A percentile compares a stretch with the other conserved stretches of the same genome.
Evolutionary conservation across 1,284 basidiomycete species (phyloP).

Genomic region (Prillingera fragicola): DNA sequence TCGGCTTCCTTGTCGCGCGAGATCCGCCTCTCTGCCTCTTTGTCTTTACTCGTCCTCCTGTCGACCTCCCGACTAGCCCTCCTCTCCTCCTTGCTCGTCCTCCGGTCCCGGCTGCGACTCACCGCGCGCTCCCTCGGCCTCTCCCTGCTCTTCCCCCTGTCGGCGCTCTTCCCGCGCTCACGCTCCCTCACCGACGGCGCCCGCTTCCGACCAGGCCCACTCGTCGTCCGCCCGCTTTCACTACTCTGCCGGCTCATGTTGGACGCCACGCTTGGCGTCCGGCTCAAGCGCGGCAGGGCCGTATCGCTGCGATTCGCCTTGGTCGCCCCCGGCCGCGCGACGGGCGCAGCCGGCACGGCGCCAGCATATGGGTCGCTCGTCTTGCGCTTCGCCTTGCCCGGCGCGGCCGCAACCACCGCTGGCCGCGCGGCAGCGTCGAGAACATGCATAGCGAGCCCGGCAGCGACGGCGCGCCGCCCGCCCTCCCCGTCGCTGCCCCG

Average conservation of each 20-base stretch:
- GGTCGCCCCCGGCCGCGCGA: slow-evolving; percentile 2
- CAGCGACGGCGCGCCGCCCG: slow-evolving; percentile 34
- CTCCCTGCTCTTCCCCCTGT: no score
- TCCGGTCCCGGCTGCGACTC: no score
- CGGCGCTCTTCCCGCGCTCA: no score
- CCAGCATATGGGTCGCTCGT: slow-evolving; percentile 5
- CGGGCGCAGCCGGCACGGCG: neutral
- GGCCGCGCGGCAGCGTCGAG: slow-evolving; percentile 21
- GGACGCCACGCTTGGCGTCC: slow-evolving; percentile 5
- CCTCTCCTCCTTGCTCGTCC: no score
- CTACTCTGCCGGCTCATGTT: no score
- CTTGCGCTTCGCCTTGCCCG: slow-evolving; percentile 22
- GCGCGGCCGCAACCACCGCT: slow-evolving; percentile 2
- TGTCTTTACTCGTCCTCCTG: slow-evolving; percentile 1
- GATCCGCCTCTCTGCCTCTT: no score
- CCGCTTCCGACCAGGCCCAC: no score
- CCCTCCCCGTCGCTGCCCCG: slow-evolving; percentile 31
- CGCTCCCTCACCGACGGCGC: no score
- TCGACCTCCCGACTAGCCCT: neutral
- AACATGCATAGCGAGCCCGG: slow-evolving; percentile 39
- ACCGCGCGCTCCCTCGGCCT: no score
- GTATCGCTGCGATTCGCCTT: slow-evolving; percentile 7
- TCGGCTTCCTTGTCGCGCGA: no score
- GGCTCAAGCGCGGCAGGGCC: slow-evolving; percentile 5
- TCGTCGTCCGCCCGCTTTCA: no score